phyloP scores from a whole-genome alignment of 2,329 filamentous ascomycete species.

The Penicillium sp. region DNA sequence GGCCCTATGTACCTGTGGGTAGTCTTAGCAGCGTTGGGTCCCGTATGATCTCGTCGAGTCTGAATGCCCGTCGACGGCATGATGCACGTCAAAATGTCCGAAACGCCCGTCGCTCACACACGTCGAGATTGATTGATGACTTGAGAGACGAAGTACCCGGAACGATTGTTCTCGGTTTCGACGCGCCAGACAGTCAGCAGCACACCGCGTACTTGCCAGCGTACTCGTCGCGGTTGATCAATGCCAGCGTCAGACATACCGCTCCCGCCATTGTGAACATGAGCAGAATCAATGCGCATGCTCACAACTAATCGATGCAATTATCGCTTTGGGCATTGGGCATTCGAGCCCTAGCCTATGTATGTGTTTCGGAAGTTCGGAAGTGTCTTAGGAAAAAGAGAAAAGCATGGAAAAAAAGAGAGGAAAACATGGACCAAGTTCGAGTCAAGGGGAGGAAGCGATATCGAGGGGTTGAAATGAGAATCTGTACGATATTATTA shows the following conservation, averaged over 20 bases:
- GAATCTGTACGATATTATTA: neutral
- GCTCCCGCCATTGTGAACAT: slow-evolving; percentile 1
- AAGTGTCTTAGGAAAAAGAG: neutral
- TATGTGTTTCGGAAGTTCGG: neutral
- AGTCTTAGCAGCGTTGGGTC: neutral
- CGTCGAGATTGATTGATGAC: neutral
- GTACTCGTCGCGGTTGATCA: neutral
- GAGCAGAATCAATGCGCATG: neutral
- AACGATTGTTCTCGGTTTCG: neutral
- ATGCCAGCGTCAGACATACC: neutral
- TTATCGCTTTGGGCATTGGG: neutral
- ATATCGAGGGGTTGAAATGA: neutral
- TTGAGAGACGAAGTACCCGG: neutral
- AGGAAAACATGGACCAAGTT: neutral
- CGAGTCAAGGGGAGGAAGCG: neutral
- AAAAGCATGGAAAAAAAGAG: neutral
- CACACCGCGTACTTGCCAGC: neutral
- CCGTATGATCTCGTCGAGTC: neutral
- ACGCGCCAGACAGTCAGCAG: neutral
- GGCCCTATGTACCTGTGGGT: neutral
- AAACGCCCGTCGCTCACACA: neutral
- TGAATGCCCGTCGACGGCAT: neutral
- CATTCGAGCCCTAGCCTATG: neutral
- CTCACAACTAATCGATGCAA: neutral
- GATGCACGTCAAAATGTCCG: neutral